Conservation (phyloP, 1,139 yeast genomes). For the Candida freyschussii region DNA sequence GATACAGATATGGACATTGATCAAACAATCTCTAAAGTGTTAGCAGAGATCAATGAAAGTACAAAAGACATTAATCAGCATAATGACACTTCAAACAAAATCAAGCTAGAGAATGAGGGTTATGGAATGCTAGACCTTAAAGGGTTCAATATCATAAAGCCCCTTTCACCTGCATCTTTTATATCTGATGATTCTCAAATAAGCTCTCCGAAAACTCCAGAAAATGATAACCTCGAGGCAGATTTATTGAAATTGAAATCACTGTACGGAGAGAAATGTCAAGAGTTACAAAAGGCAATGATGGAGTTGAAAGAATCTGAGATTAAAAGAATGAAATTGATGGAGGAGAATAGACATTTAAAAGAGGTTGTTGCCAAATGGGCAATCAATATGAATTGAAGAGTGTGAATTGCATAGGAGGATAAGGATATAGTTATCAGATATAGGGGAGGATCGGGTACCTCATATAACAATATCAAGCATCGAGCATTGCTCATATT, state of each 20-base stretch:
- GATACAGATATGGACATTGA: conserved; percentile 10
- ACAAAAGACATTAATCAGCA: neutral
- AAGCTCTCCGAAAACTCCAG: conserved; percentile 17
- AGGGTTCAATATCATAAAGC: too few species aligned
- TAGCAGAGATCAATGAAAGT: conserved; percentile 21
- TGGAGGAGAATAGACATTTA: conserved; percentile 22
- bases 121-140: too few species aligned
- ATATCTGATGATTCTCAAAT: conserved; percentile 20
- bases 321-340: conserved; percentile 25
- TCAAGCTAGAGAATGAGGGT: neutral
- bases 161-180: conserved; percentile 23
- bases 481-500: neutral
- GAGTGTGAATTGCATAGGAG: conserved; percentile 1
- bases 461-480: neutral
- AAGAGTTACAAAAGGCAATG: conserved; percentile 29
- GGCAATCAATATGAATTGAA: conserved; percentile 11
- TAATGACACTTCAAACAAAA: neutral
- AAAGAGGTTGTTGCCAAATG: conserved; percentile 16
- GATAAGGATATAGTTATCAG: conserved; percentile 1
- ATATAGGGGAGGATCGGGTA: conserved; percentile 1
- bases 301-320: conserved; percentile 32
- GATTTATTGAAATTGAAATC: conserved; percentile 27
- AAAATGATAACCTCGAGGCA: conserved; percentile 13
- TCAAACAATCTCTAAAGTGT: conserved; percentile 15
- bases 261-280: conserved; percentile 29